Percentiles rank a stretch among this genome's conserved stretches.
Conservation (phyloP, 2,329 filamentous ascomycete genomes). For the Penicillium sp. region DNA sequence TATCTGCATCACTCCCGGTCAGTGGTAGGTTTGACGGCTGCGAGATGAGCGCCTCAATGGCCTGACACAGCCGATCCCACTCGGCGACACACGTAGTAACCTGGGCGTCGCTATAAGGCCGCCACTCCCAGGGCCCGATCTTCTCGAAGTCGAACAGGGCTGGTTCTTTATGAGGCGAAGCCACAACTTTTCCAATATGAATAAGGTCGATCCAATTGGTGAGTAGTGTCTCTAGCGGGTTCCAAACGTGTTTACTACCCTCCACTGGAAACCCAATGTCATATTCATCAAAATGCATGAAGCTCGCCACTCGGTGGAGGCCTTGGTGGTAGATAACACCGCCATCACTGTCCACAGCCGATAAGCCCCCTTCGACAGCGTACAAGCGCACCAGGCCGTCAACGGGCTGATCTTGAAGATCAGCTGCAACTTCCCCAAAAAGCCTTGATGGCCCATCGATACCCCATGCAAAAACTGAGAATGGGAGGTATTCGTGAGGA, state of each 20-base stretch:
- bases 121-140: conserved; percentile 31
- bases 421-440: conserved; percentile 21
- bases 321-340: conserved; percentile 31
- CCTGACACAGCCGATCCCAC: conserved; percentile 21
- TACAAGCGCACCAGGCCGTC: conserved; percentile 27
- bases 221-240: conserved; percentile 27
- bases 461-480: conserved; percentile 25
- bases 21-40: conserved; percentile 8
- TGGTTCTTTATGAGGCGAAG: conserved; percentile 17
- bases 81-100: conserved; percentile 21
- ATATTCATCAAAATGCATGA: conserved; percentile 9
- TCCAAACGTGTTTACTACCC: conserved; percentile 19
- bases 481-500: conserved; percentile 4
- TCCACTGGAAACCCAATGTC: conserved; percentile 15
- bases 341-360: conserved; percentile 17
- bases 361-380: conserved; percentile 9
- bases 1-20: conserved; percentile 5
- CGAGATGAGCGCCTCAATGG: conserved; percentile 23
- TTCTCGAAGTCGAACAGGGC: conserved; percentile 18
- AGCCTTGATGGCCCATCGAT: conserved; percentile 15
- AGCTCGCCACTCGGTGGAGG: conserved; percentile 11
- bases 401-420: conserved; percentile 18
- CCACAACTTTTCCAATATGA: conserved; percentile 17
- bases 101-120: conserved; percentile 29
- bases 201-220: conserved; percentile 25